Evolutionary conservation across 805 yeast species (phyloP).

Genomic region (Pichia cabralensis): DNA sequence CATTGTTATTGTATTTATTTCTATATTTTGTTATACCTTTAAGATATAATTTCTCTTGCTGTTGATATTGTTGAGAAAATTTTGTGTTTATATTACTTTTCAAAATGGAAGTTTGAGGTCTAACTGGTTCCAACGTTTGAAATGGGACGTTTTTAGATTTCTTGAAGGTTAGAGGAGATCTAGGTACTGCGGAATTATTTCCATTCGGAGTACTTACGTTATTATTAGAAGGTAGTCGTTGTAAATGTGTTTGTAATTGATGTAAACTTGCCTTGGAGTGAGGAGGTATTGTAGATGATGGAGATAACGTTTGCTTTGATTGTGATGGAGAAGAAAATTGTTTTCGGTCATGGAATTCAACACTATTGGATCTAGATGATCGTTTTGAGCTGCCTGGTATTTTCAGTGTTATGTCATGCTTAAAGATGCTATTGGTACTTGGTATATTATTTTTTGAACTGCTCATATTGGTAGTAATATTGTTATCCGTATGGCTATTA

Average conservation of each 20-base stretch:
- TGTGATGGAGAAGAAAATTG: neutral
- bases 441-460: neutral
- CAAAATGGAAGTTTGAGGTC: constrained; percentile 24
- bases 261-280: neutral
- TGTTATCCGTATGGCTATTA: neutral
- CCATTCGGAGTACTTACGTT: too few relatives aligned
- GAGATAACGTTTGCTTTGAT: neutral
- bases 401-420: too few relatives aligned
- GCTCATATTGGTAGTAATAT: neutral
- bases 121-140: constrained; percentile 9
- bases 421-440: too few relatives aligned
- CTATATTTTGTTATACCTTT: constrained; percentile 30
- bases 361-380: too few relatives aligned
- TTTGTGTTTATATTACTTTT: constrained; percentile 24
- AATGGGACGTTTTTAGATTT: constrained; percentile 4
- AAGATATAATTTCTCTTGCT: constrained; percentile 44
- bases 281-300: neutral
- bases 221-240: too few relatives aligned
- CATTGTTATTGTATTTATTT: constrained; percentile 28
- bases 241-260: neutral
- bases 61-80: constrained; percentile 33
- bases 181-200: too few relatives aligned
- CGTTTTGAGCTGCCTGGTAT: too few relatives aligned
- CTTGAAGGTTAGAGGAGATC: constrained; percentile 4
- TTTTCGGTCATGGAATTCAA: too few relatives aligned